These are phyloP conservation scores for Castanospermum australe DNA, from an alignment of 306 rosid genomes.

Conservation along the genomic window DNA sequence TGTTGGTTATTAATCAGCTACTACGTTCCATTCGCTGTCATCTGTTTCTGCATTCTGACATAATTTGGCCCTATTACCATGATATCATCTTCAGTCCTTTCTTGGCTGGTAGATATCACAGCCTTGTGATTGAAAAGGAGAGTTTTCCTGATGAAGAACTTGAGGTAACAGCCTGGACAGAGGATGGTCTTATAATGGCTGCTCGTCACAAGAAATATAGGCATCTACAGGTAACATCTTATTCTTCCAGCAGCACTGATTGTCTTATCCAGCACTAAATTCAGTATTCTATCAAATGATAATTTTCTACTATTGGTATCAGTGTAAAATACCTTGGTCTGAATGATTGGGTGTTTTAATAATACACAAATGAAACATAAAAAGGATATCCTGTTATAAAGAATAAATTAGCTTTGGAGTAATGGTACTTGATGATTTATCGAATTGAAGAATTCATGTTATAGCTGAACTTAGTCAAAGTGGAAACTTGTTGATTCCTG, in stretches of 20 bases:
- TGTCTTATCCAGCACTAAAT: background rate
- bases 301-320: background rate
- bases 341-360: background rate
- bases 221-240: constrained; percentile 64
- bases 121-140: constrained; percentile 89
- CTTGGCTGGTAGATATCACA: constrained; percentile 92
- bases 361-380: background rate
- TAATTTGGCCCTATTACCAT: background rate
- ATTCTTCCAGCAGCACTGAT: background rate
- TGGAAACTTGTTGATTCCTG: background rate
- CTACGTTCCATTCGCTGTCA: background rate
- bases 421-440: background rate
- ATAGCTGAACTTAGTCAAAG: background rate
- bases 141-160: constrained; percentile 85
- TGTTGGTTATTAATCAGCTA: background rate
- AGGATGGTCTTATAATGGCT: constrained; percentile 96
- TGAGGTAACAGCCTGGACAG: constrained; percentile 90
- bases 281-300: background rate
- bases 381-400: background rate
- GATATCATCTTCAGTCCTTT: constrained; percentile 64
- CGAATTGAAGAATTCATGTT: background rate
- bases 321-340: background rate
- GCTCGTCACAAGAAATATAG: constrained; percentile 84
- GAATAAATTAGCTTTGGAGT: background rate
- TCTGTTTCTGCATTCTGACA: background rate